Percentiles rank a stretch among this genome's conserved stretches.
Evolutionary conservation across 768 basidiomycete species (phyloP).

Genomic region (Hypholoma sublateritium): DNA sequence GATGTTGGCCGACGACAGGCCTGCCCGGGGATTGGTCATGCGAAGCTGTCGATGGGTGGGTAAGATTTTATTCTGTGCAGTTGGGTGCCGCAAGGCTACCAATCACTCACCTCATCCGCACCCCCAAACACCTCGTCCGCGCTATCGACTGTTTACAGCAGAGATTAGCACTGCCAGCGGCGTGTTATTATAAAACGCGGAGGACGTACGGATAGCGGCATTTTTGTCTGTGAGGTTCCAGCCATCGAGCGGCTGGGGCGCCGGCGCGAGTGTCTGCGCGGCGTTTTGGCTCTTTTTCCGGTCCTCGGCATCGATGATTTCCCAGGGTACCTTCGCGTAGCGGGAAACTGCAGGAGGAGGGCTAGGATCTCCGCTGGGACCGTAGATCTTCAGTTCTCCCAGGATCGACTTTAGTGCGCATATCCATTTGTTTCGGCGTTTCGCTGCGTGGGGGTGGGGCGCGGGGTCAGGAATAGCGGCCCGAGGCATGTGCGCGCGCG

Average conservation of each 20-base stretch:
- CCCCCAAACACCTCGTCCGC: constrained; percentile 48
- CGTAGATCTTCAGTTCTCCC: constrained; percentile 70
- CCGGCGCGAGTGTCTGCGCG: constrained; percentile 20
- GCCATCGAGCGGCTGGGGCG: constrained; percentile 33
- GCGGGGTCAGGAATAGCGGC: background rate
- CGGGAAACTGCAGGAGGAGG: constrained; percentile 51
- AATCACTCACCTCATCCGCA: constrained; percentile 19
- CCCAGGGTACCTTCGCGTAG: constrained; percentile 77
- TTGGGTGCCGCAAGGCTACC: background rate
- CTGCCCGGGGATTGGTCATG: constrained; percentile 34
- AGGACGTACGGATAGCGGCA: constrained; percentile 44
- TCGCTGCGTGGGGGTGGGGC: constrained; percentile 39
- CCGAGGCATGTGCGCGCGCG: background rate
- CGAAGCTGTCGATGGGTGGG: constrained; percentile 24
- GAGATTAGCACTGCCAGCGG: constrained; percentile 2
- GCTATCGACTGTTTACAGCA: constrained; percentile 32
- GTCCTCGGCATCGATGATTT: constrained; percentile 48
- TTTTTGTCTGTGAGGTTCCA: constrained; percentile 56
- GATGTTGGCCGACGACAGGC: constrained; percentile 20
- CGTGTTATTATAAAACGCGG: background rate
- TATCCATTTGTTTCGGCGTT: constrained; percentile 89
- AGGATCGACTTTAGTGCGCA: constrained; percentile 79
- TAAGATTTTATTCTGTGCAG: background rate
- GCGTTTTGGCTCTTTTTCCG: constrained; percentile 27
- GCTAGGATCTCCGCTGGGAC: constrained; percentile 58